Evolutionary conservation across 2,329 filamentous ascomycete genomes (phyloP), one percentile per base, ranked within the genome.

Genomic region (Aspergillus oerlinghausenensis): DNA sequence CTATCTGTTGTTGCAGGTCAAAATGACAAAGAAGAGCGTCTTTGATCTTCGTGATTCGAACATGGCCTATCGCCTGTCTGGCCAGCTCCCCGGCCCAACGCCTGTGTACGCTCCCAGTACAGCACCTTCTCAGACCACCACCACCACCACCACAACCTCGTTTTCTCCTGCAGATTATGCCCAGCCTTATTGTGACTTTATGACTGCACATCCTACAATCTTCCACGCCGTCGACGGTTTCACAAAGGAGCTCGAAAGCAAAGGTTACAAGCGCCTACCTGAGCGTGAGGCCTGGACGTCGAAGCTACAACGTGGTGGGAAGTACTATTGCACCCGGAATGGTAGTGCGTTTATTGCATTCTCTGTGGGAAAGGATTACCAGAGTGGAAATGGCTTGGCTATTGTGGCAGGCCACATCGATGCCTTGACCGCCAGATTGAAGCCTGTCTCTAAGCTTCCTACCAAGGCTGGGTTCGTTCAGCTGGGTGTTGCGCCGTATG

Each of bases 321-420:
- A 94, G 75, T 97, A 97, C 82, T 97, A 87, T 72, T 83, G 88
- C 26, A 88, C 88, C 23, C 88, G 93, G 58, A 97, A 97, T 68
- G 90, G 89, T 52, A 92, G 87, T 72, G 88, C 90, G 43, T 74
- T 96, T 62, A 90, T 96, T 66, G 89, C 92, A 7, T 97, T 97
- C 75, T 84, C 84, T 3, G 83, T 97, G 55, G 93, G 93, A 55
- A 84, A 84, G 52, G 82, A 87, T 2, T 97, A 96, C 73, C 82
- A 88, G 74, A 83, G 88, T 52, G 93, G 93, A 8, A 92, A 95
- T 67, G 93, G 93, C 50, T 83, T 93, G 51, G 91, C 88, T 55
- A 92, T 97, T 75, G 82, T 97, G 49, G 94, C 89, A 3, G 92
- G 92, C 7, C 94, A 97, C 74, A 88, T 97, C 60, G 94, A 97